Base-by-base conservation (phyloP, 2,329 filamentous ascomycete genomes). In the Diplodia intermedia region DNA sequence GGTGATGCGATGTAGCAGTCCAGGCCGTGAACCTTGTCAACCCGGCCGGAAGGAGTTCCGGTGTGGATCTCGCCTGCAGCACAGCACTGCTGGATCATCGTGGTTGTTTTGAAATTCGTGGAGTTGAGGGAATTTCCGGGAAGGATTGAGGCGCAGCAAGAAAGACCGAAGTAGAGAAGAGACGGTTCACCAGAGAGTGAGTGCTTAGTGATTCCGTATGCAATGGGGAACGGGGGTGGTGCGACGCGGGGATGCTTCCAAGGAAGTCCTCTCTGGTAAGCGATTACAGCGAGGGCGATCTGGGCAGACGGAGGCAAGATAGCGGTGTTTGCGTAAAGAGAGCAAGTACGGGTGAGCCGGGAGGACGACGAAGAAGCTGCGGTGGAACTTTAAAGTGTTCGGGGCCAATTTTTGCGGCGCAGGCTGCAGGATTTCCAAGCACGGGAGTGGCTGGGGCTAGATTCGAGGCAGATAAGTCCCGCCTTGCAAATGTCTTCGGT, bases 1-100 rank as follows among this genome's bases (percentile, higher is more conserved):
- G 79, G 74, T 33, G 76, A 72, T 33, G 79, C 74, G 52, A 80
- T 70, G 69, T 80, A 80, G 70, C 75, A 75, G 63, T 79, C 76
- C 18, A 79, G 70, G 29, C 76, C 76, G 65, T 80, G 76, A 29
- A 79, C 63, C 49, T 77, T 79, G 26, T 74, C 71, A 20, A 75
- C 71, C 12, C 71, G 71, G 23, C 79, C 79, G 20, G 70, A 75
- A 0, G 79, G 78, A 5, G 71, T 76, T 20, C 79, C 79, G 8
- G 75, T 76, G 67, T 79, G 77, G 9, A 80, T 73, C 50, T 76
- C 76, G 20, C 78, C 79, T 8, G 75, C 74, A 11, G 75, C 77
- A 69, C 79, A 81, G 72, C 78, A 80, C 26, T 67, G 65, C 31
- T 38, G 40, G 9, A 60, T 43, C 53, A 67, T 66, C 26, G 63